Conservation (phyloP, 2,329 filamentous ascomycete genomes). For the Aurifilum marmelostoma region DNA sequence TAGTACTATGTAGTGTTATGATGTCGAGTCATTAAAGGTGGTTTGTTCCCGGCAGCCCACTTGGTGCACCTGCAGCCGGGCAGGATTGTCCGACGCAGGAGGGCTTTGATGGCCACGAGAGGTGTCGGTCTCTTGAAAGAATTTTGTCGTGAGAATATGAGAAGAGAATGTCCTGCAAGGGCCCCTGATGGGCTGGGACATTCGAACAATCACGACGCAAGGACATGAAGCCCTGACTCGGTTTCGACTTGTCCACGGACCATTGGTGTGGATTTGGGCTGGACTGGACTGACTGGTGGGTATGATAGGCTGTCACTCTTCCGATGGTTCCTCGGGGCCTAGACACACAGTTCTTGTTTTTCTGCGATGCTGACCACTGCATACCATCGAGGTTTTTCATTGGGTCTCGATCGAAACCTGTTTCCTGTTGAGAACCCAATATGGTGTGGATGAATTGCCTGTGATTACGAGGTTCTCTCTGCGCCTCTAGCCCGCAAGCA, state of each 20-base stretch:
- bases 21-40: not conserved
- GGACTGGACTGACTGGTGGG: too few relatives aligned
- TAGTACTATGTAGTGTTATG: not conserved
- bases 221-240: constrained; percentile 1
- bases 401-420: not conserved
- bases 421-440: too few relatives aligned
- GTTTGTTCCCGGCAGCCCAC: constrained; percentile 13
- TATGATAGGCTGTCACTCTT: not conserved
- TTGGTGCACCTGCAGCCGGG: constrained; percentile 29
- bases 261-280: not conserved
- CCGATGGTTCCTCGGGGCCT: not conserved
- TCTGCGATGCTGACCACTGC: not conserved
- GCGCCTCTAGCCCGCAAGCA: not conserved
- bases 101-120: constrained; percentile 8
- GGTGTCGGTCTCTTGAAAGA: not conserved
- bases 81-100: not conserved
- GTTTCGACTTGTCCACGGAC: not conserved
- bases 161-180: not conserved
- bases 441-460: not conserved
- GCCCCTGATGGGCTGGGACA: constrained; percentile 19
- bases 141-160: not conserved
- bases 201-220: not conserved
- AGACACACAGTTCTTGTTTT: not conserved
- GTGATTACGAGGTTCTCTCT: not conserved
- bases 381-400: not conserved